A percentile compares a stretch with the other conserved stretches of the same genome.
phyloP scores from a whole-genome alignment of 2,329 filamentous ascomycete species.

The Xylariaceae sp. region DNA sequence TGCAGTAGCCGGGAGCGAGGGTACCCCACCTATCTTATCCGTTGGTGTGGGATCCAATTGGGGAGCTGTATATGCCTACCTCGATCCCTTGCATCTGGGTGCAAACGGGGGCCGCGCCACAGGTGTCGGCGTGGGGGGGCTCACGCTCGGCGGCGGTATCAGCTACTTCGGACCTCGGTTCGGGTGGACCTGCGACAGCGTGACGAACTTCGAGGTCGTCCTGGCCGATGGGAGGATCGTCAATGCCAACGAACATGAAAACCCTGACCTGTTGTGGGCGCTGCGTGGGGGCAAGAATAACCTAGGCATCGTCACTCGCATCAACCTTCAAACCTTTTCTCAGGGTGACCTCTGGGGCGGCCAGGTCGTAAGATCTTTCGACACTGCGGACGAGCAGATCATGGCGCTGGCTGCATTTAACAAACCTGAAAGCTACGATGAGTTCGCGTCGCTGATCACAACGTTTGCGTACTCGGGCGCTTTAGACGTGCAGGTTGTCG shows the following conservation, averaged over 20 bases:
- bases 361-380: neutral
- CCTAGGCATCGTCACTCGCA: neutral
- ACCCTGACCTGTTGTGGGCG: conserved; percentile 27
- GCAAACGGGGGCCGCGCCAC: conserved; percentile 54
- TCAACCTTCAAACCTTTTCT: neutral
- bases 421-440: conserved; percentile 13
- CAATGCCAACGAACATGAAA: conserved; percentile 13
- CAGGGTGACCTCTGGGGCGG: conserved; percentile 1
- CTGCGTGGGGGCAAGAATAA: conserved; percentile 34
- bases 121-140: conserved; percentile 52
- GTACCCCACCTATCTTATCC: conserved; percentile 29
- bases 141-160: too few relatives aligned
- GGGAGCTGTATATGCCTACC: conserved; percentile 48
- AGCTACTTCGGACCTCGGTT: too few relatives aligned
- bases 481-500: neutral
- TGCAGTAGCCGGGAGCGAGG: too few relatives aligned
- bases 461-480: conserved; percentile 7
- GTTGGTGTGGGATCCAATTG: conserved; percentile 54
- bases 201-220: too few relatives aligned
- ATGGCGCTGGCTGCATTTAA: neutral
- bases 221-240: too few relatives aligned
- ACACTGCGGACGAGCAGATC: conserved; percentile 1
- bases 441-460: conserved; percentile 19
- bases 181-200: too few relatives aligned
- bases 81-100: conserved; percentile 44